A percentile compares a stretch with the other conserved stretches of the same genome.
Evolutionary conservation across 2,329 filamentous ascomycete genomes (phyloP).

Genomic region (Neoascochyta sp.): DNA sequence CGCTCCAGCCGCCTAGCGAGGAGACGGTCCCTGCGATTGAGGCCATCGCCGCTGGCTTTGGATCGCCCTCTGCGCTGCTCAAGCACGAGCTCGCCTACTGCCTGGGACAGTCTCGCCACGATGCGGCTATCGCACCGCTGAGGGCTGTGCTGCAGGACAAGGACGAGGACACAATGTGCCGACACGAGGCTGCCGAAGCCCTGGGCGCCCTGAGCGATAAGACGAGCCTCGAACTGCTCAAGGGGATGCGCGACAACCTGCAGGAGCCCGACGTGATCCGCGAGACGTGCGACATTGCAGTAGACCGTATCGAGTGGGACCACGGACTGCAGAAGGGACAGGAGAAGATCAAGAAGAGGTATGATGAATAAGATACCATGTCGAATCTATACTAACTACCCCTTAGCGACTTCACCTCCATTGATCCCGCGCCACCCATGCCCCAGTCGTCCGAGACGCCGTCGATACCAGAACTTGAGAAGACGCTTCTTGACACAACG

Average conservation of each 20-base stretch:
- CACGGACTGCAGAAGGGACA: slow-evolving; percentile 55
- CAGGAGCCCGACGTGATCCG: slow-evolving; percentile 77
- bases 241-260: slow-evolving; percentile 67
- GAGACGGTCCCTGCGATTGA: slow-evolving; percentile 62
- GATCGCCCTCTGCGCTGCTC: slow-evolving; percentile 79
- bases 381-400: slow-evolving; percentile 9
- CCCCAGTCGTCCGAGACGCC: slow-evolving; percentile 60
- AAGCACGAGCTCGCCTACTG: slow-evolving; percentile 99
- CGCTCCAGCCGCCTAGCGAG: slow-evolving; percentile 55
- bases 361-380: slow-evolving; percentile 18
- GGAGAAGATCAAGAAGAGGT: slow-evolving; percentile 81
- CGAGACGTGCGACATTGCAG: slow-evolving; percentile 95
- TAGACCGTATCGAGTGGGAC: slow-evolving; percentile 92
- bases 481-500: slow-evolving; percentile 71
- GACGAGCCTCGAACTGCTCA: slow-evolving; percentile 70
- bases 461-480: slow-evolving; percentile 71
- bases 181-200: slow-evolving; percentile 94
- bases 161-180: slow-evolving; percentile 88
- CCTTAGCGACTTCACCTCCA: slow-evolving; percentile 83
- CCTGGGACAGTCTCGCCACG: slow-evolving; percentile 82
- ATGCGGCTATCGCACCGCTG: slow-evolving; percentile 68
- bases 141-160: slow-evolving; percentile 70
- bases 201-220: slow-evolving; percentile 79
- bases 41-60: slow-evolving; percentile 84
- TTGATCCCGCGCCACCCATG: slow-evolving; percentile 90